These are phyloP conservation scores for Colletotrichum liriopes DNA, from an alignment of 2,329 filamentous ascomycete species.

Conservation along the genomic window DNA sequence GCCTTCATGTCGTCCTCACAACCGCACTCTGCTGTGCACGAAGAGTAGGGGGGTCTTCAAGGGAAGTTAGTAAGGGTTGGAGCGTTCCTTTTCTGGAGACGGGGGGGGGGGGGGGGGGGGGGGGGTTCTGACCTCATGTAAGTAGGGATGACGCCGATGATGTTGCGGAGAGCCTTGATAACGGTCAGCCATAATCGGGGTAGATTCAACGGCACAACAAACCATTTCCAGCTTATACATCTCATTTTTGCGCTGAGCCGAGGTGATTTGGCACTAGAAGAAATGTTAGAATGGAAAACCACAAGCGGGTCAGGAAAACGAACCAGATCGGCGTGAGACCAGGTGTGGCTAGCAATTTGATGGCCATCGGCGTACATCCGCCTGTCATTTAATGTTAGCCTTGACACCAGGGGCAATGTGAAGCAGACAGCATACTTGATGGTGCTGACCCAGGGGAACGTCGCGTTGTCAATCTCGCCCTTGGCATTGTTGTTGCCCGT, in stretches of 20 bases:
- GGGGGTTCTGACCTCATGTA: conserved; percentile 59
- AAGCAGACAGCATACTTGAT: conserved; percentile 50
- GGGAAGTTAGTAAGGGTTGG: not conserved
- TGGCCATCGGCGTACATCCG: conserved; percentile 61
- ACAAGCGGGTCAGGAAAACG: not conserved
- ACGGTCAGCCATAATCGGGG: conserved; percentile 59
- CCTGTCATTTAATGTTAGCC: conserved; percentile 2
- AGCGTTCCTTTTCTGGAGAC: not conserved
- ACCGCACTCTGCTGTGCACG: conserved; percentile 52
- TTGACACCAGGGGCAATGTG: not conserved
- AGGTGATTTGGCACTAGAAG: conserved; percentile 47
- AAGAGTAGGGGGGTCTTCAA: conserved; percentile 58
- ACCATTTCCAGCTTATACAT: conserved; percentile 42
- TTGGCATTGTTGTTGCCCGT: conserved; percentile 62
- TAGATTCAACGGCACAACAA: not conserved
- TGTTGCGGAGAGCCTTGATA: conserved; percentile 65
- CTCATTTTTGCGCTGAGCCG: conserved; percentile 57
- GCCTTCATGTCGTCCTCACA: conserved; percentile 43
- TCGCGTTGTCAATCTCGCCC: conserved; percentile 60
- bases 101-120: too few species aligned
- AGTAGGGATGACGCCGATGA: conserved; percentile 68
- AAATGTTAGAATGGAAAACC: conserved; percentile 49
- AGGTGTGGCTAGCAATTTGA: conserved; percentile 58
- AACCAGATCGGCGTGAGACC: conserved; percentile 61
- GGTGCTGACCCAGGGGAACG: conserved; percentile 54